A percentile compares a stretch with the other conserved stretches of the same genome.
These are phyloP conservation scores for Jatropha multifida DNA, from an alignment of 441 rosid genomes.

Conservation along the genomic window DNA sequence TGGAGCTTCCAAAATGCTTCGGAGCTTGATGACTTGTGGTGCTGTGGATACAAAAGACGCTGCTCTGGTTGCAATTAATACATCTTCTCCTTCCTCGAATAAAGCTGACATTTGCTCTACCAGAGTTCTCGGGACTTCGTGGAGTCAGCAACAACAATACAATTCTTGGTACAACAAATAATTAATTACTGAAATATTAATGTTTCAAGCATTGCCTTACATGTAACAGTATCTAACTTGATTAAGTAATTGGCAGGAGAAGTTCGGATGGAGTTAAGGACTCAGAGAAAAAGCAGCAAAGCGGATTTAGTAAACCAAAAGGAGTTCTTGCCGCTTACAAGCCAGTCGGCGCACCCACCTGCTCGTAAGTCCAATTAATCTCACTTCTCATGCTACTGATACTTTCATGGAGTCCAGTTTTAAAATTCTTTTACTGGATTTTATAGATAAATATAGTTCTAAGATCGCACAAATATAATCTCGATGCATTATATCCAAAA, in stretches of 20 bases:
- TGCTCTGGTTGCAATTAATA: conserved; percentile 37
- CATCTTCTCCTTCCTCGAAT: neutral
- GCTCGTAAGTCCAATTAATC: conserved; percentile 53
- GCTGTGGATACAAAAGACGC: conserved; percentile 49
- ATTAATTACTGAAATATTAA: neutral
- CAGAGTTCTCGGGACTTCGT: conserved; percentile 26
- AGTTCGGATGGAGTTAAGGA: conserved; percentile 41
- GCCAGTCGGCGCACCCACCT: conserved; percentile 52
- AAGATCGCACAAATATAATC: no score
- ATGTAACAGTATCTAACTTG: no score
- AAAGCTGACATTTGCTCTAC: conserved; percentile 14
- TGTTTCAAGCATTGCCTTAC: no score
- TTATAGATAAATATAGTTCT: no score
- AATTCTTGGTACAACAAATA: conserved; percentile 13
- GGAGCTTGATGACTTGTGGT: conserved; percentile 54
- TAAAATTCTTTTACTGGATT: no score
- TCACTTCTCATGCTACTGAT: neutral
- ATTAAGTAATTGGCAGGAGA: conserved; percentile 26
- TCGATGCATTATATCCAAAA: no score
- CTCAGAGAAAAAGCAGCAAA: conserved; percentile 38
- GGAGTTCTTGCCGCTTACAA: conserved; percentile 32
- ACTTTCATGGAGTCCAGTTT: no score
- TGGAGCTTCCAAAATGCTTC: conserved; percentile 43
- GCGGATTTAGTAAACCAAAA: conserved; percentile 33
- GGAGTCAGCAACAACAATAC: conserved; percentile 40